Evolutionary conservation across 495 filamentous ascomycete genomes (phyloP).

Genomic region (Hypoxylon rickii): DNA sequence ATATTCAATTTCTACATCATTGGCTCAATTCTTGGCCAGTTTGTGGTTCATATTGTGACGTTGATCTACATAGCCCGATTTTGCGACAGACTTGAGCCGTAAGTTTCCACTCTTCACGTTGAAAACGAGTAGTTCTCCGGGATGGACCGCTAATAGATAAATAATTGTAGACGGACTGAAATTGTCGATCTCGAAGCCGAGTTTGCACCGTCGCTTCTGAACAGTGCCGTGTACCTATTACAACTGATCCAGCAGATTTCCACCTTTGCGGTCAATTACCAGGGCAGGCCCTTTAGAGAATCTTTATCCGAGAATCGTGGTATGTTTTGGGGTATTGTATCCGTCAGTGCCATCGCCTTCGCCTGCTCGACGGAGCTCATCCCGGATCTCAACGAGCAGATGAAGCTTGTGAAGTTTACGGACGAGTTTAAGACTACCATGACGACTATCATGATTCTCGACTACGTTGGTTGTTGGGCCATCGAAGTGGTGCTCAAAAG

Average conservation of each 20-base stretch:
- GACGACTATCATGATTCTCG: constrained; percentile 82
- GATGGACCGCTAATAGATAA: constrained; percentile 5
- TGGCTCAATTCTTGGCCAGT: constrained; percentile 95
- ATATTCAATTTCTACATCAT: constrained; percentile 99
- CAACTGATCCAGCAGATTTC: constrained; percentile 99
- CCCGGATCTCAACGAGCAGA: constrained; percentile 91
- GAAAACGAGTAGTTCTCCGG: constrained; percentile 41
- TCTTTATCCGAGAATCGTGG: constrained; percentile 91
- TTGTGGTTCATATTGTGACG: constrained; percentile 92
- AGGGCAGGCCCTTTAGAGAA: constrained; percentile 96
- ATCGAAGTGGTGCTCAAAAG: constrained; percentile 88
- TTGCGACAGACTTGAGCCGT: constrained; percentile 82
- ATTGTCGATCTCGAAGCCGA: constrained; percentile 92
- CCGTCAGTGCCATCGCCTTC: constrained; percentile 87
- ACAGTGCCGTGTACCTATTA: constrained; percentile 95
- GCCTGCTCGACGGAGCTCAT: constrained; percentile 95
- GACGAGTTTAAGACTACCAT: constrained; percentile 87
- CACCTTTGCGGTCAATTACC: constrained; percentile 99
- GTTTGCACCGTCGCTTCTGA: constrained; percentile 91
- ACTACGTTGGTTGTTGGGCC: constrained; percentile 86
- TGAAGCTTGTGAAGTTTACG: constrained; percentile 91
- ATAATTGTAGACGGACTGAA: constrained; percentile 60
- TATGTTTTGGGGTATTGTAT: constrained; percentile 96
- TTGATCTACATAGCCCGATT: constrained; percentile 92
- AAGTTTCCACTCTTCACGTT: constrained; percentile 45